Evolutionary conservation across 768 basidiomycete species (phyloP).

Genomic region (Goffeauzyma gilvescens): DNA sequence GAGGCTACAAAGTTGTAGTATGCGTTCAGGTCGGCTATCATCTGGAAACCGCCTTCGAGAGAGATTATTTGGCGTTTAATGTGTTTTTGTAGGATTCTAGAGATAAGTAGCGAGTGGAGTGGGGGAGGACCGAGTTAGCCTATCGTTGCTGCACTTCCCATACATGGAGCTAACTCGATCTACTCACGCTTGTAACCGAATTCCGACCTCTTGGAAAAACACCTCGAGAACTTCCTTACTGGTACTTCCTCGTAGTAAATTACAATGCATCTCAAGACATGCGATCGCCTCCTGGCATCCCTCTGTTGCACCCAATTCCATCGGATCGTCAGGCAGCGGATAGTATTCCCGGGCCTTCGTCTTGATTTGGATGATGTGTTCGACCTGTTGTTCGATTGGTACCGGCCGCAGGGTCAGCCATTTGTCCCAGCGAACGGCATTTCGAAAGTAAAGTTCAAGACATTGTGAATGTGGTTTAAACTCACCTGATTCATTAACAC

Average conservation of each 20-base stretch:
- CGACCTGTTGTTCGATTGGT: constrained; percentile 60
- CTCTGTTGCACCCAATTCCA: constrained; percentile 68
- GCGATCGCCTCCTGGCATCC: constrained; percentile 78
- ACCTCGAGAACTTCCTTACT: constrained; percentile 93
- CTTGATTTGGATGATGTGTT: constrained; percentile 67
- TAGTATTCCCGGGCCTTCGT: constrained; percentile 79
- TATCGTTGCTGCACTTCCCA: not conserved
- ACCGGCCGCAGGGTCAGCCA: constrained; percentile 3
- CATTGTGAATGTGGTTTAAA: not conserved
- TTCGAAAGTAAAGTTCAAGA: not conserved
- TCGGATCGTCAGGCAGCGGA: constrained; percentile 55
- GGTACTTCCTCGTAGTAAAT: constrained; percentile 75
- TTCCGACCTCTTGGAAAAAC: constrained; percentile 92
- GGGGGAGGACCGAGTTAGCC: not conserved
- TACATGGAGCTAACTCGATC: not conserved
- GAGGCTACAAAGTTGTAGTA: constrained; percentile 77
- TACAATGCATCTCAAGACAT: constrained; percentile 78
- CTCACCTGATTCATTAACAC: constrained; percentile 80
- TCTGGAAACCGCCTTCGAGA: constrained; percentile 75
- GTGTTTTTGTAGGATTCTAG: constrained; percentile 81
- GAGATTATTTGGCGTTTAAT: constrained; percentile 96
- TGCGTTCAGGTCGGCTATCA: constrained; percentile 87
- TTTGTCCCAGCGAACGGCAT: no score
- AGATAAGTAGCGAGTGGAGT: not conserved
- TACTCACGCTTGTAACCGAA: constrained; percentile 61